Base-by-base conservation (phyloP, 2,329 filamentous ascomycete species). In the Microsporum audouinii region DNA sequence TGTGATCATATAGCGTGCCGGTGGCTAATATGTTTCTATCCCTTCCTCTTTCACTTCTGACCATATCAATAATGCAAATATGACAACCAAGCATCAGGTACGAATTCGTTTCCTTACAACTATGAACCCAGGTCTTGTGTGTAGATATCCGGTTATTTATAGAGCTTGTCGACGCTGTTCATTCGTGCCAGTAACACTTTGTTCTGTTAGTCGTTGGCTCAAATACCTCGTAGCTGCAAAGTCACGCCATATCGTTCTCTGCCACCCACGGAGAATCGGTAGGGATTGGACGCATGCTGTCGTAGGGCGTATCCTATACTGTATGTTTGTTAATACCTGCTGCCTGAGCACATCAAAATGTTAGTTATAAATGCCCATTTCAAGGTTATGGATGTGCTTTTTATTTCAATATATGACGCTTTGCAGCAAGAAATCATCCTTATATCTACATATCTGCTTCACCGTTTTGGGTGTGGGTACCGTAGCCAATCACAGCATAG, bases 41-140 rank as follows among this genome's bases (percentile, higher is more conserved):
- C 17, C 51, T 31, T 55, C 51, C 12, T 34, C 51, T n/a, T 55
- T 34, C 33, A 34, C 31, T 36, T 36, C 51, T 36, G 51, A 55
- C 51, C 51, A 55, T 55, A 55, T 55, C 51, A 55, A 55, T 55
- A 55, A 55, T 55, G 51, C 51, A 55, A 55, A 36, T 36, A 36
- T 29, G 29, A 55, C 31, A 14, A 23, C 51, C 51, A 55, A 31
- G 31, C 14, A 31, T 31, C 27, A 29, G 45, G 45, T 51, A 27
- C 23, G 27, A 51, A 14, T 51, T 51, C 23, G 23, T 51, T 51
- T 51, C 23, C 45, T 51, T 31, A 31, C 10, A 31, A 1, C 45
- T 51, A 51, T 51, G 45, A 51, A 51, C 7, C 45, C 27, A 31
- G 23, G 27, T 31, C 27, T 51, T 31, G 45, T 51, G 23, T 51